A percentile compares a stretch with the other conserved stretches of the same genome.
phyloP scores from a whole-genome alignment of 2,329 filamentous ascomycete genomes.

The Fusarium phyllophilum region DNA sequence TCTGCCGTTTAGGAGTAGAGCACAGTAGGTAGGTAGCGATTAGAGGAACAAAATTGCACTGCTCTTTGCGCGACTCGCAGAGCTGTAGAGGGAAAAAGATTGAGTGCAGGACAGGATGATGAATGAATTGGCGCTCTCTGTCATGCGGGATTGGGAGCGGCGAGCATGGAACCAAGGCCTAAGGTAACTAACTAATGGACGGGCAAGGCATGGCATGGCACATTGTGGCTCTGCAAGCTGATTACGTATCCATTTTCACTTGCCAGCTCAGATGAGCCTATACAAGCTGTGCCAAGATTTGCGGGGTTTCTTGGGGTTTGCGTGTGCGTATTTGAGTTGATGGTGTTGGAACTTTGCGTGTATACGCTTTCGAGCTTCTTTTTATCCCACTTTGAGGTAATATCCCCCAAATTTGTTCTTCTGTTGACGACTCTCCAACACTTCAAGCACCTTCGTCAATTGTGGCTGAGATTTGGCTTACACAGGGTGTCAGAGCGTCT shows the following conservation, averaged over 20 bases:
- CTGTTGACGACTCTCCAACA: background rate
- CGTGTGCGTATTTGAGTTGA: background rate
- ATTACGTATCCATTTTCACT: slow-evolving; percentile 40
- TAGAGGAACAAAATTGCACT: slow-evolving; percentile 17
- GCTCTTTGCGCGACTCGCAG: slow-evolving; percentile 27
- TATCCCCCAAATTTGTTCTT: background rate
- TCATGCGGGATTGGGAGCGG: slow-evolving; percentile 32
- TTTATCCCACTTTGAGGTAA: background rate
- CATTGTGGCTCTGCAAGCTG: slow-evolving; percentile 35
- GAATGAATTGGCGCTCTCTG: slow-evolving; percentile 33
- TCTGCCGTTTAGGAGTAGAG: background rate
- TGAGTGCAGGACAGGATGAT: slow-evolving; percentile 35
- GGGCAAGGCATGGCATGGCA: slow-evolving; percentile 10
- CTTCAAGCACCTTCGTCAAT: background rate
- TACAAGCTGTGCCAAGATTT: slow-evolving; percentile 32
- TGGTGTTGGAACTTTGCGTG: background rate
- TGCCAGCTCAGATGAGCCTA: slow-evolving; percentile 20
- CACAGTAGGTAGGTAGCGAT: background rate
- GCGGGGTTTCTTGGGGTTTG: slow-evolving; percentile 22
- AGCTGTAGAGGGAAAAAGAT: slow-evolving; percentile 4
- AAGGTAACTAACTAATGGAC: background rate
- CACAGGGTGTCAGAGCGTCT: slow-evolving; percentile 10
- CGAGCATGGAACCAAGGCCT: slow-evolving; percentile 30
- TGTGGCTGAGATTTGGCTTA: slow-evolving; percentile 24
- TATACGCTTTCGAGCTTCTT: background rate